phyloP scores from a whole-genome alignment of 192 early-diverging fungal genomes.

The Phycomyces nitens region DNA sequence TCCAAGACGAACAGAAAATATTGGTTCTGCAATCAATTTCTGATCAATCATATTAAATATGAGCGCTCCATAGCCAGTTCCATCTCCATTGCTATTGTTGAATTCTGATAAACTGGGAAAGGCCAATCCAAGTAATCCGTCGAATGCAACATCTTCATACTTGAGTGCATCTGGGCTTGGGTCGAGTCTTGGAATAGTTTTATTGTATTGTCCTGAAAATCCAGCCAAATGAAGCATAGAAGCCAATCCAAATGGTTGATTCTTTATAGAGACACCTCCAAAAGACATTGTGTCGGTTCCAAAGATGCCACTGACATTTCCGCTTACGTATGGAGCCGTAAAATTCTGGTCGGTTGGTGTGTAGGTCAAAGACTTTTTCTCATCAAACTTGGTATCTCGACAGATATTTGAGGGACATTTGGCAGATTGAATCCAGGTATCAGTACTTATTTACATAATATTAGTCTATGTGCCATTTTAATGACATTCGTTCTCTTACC shows the following conservation, averaged over 20 bases:
- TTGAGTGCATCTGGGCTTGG: no score
- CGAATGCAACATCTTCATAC: no score
- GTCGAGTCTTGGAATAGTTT: no score
- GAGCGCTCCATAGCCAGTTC: not conserved
- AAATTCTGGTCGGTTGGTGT: not conserved
- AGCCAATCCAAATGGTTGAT: slow-evolving; percentile 28
- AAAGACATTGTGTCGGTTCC: slow-evolving; percentile 20
- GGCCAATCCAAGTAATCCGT: slow-evolving; percentile 12
- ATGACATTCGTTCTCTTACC: no score
- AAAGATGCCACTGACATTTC: slow-evolving; percentile 11
- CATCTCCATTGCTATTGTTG: no score
- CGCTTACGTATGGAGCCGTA: slow-evolving; percentile 22
- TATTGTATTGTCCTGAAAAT: no score
- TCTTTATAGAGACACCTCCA: slow-evolving; percentile 3
- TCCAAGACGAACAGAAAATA: slow-evolving; percentile 23
- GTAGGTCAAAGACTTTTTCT: slow-evolving; percentile 22
- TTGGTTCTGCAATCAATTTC: slow-evolving; percentile 4
- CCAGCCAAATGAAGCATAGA: no score
- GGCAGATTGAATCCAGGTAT: slow-evolving; percentile 24
- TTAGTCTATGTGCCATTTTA: not conserved
- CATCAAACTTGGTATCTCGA: slow-evolving; percentile 12
- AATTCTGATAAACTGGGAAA: not conserved
- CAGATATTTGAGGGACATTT: slow-evolving; percentile 12
- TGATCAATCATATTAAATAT: slow-evolving; percentile 10
- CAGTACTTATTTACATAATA: slow-evolving; percentile 6